phyloP scores from a whole-genome alignment of 148 eudicot genomes.

The Gaultheria prostrata region DNA sequence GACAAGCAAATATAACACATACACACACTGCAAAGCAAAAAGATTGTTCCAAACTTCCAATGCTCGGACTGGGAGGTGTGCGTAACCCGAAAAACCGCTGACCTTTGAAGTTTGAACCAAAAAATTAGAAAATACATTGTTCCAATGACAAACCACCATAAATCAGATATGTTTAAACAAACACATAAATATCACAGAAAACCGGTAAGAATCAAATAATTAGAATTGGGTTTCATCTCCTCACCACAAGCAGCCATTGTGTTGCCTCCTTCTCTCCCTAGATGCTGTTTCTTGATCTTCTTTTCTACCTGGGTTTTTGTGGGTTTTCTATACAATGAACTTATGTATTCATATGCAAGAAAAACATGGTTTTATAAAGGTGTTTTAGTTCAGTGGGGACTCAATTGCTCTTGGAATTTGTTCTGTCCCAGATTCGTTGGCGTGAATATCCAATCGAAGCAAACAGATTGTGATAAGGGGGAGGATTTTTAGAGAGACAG shows the following conservation, averaged over 20 bases:
- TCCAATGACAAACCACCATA: background rate
- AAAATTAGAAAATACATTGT: too few relatives aligned
- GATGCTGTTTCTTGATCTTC: background rate
- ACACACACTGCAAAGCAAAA: too few relatives aligned
- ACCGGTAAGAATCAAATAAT: background rate
- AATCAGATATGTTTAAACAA: background rate
- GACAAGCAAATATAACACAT: too few relatives aligned
- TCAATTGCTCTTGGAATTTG: background rate
- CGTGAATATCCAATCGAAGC: background rate
- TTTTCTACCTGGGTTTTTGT: background rate
- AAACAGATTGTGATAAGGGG: too few relatives aligned
- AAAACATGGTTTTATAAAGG: background rate
- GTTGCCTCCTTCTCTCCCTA: background rate
- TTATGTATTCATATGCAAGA: background rate
- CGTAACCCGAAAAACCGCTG: too few relatives aligned
- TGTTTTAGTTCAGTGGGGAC: background rate
- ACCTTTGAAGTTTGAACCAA: too few relatives aligned
- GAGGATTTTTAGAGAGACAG: background rate
- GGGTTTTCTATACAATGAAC: background rate
- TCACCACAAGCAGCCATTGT: constrained; percentile 8
- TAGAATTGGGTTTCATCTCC: background rate
- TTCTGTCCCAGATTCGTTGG: background rate
- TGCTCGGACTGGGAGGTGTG: too few relatives aligned
- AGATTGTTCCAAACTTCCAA: too few relatives aligned
- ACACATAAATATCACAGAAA: background rate